Conservation (phyloP, 495 filamentous ascomycete species). For the Lophium mytilinum region DNA sequence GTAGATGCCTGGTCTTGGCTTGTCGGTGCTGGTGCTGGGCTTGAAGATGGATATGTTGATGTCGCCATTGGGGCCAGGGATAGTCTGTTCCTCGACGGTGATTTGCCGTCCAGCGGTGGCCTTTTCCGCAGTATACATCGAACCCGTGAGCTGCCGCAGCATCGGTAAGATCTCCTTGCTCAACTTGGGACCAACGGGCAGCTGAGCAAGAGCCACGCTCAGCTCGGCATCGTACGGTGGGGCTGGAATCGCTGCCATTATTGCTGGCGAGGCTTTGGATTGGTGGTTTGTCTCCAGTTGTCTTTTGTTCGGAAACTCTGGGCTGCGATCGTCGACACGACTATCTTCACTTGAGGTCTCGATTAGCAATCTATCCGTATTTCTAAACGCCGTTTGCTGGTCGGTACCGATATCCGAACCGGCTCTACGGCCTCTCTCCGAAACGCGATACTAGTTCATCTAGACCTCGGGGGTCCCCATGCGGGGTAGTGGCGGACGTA, state of each 20-base stretch:
- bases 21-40: not conserved
- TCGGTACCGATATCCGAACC: no score
- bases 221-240: not conserved
- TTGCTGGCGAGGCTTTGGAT: not conserved
- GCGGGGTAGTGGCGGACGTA: no score
- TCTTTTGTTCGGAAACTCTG: no score
- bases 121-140: not conserved
- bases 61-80: not conserved
- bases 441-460: no score
- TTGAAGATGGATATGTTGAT: not conserved
- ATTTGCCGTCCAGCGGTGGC: not conserved
- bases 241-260: not conserved
- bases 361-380: no score
- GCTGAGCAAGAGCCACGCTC: not conserved
- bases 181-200: not conserved
- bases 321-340: no score
- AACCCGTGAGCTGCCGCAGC: not conserved
- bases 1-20: constrained; percentile 27
- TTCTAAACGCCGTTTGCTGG: no score
- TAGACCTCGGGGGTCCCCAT: no score
- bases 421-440: no score
- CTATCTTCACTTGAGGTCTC: no score
- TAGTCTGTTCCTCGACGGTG: not conserved
- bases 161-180: not conserved
- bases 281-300: no score